Base-by-base conservation (phyloP, 208 protist species). In the Perkinsela sp. region DNA sequence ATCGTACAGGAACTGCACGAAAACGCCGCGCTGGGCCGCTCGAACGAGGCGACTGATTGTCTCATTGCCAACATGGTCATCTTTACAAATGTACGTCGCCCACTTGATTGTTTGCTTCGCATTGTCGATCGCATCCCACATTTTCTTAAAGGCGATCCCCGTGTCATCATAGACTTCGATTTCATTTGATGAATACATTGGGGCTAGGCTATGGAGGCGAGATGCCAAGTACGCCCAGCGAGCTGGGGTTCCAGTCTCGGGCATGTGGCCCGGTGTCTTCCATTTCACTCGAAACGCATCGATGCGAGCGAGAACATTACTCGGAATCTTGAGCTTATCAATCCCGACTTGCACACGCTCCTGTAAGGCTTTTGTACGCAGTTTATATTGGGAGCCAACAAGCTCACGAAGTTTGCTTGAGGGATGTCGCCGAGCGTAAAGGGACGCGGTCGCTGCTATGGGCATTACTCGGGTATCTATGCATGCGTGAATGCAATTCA, bases 31-130 rank as follows among this genome's bases (percentile, higher is more conserved):
- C 29, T 73, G 67, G 6, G 22, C 30, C 0, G 89, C 89, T 66
- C 81, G 70, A 16, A 80, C 78, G 57, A 94, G 73, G 28, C 82
- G 78, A 13, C 70, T 31, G 1, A 92, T 72, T 28, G 89, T 92
- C 15, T 72, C 48, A 67, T 77, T 70, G 0, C 89, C 89, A 6
- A 91, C 79, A 57, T 75, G 69, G 71, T 94, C 89, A 70, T 92
- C 83, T 67, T 91, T 92, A 73, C 85, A 90, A 48, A 92, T 94
- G 75, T 94, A 94, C n/a, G 86, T 91, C 73, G 91, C 83, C 87
- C 85, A 90, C 29, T 85, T 72, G 66, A 91, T 83, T 68, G 79
- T 79, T 66, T 78, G 48, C 28, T 76, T 77, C 1, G 84, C 83
- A 6, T n/a, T 30, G 70, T 91, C 85, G 1, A 94, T 74, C n/a